Percentiles rank a stretch among this genome's conserved stretches.
Conservation (phyloP, 495 filamentous ascomycete species). For the Podospora bellae-mahoneyi region DNA sequence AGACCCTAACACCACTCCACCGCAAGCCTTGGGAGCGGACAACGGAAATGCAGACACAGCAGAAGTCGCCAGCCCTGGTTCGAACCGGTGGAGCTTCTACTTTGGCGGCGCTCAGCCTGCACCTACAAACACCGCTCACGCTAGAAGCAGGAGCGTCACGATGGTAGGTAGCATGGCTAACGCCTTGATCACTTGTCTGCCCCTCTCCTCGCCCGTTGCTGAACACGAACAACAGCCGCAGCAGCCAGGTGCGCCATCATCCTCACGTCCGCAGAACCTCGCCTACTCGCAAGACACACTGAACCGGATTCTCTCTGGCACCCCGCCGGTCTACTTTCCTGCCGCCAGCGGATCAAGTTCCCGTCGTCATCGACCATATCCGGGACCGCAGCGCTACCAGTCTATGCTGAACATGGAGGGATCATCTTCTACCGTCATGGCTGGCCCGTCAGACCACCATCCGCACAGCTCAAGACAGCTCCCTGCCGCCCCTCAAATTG, state of each 20-base stretch:
- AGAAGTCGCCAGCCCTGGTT: constrained; percentile 1
- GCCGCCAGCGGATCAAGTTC: constrained; percentile 24
- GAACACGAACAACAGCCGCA: constrained; percentile 10
- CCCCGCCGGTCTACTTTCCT: constrained; percentile 38
- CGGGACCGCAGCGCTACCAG: constrained; percentile 23
- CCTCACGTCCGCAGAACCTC: constrained; percentile 24
- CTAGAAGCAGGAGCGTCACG: constrained; percentile 44
- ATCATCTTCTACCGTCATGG: constrained; percentile 19
- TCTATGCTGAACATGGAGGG: constrained; percentile 29
- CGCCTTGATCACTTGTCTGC: background rate
- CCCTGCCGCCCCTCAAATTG: constrained; percentile 40
- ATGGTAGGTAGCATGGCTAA: constrained; percentile 35
- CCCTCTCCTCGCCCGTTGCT: background rate
- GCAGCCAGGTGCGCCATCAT: constrained; percentile 20
- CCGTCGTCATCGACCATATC: constrained; percentile 24
- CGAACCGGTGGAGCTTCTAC: constrained; percentile 25
- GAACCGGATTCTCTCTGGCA: constrained; percentile 36
- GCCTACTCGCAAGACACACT: constrained; percentile 22
- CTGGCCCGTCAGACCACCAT: constrained; percentile 16
- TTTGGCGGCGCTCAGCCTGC: constrained; percentile 19
- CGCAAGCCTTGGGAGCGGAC: constrained; percentile 29
- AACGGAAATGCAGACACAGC: background rate
- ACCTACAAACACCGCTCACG: constrained; percentile 27
- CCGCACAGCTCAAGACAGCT: constrained; percentile 18
- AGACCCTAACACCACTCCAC: constrained; percentile 77